Evolutionary conservation across 345 rosid species (phyloP), one percentile per base, ranked within the genome.

Genomic region (Tarenaya hassleriana): DNA sequence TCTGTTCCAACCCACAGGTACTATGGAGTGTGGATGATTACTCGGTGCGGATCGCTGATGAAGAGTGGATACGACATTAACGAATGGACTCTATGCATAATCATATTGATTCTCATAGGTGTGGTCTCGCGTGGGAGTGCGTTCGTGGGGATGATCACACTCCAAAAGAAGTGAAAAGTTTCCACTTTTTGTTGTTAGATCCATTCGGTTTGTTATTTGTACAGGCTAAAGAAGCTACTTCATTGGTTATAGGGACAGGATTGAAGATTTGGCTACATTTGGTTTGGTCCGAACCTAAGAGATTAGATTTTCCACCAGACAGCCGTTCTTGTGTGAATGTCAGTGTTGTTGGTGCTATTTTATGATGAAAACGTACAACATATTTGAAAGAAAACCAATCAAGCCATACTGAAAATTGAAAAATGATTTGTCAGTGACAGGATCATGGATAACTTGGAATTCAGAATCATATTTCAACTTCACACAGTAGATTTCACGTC

Each of bases 21-120:
- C 69, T 67, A 79, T 12, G 94, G 96, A 50, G 91, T 90, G 43
- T 86, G 97, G 97, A 61, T 86, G 69, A 80, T 90, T 50, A 82
- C 96, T 18, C 79, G 97, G 5, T 90, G 94, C 5, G 88, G 84
- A 24, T 58, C 75, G 10, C 77, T 90, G 0, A 47, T 55, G 77
- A 63, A 76, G 66, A 66, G 50, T 15, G 83, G 91, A 24, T 86
- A 86, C 49, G 60, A 70, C 61, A 76, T 90, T 34, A 69, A 80
- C 12, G 50, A 73, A 12, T 82, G 86, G 88, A 66, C 34, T 50
- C 56, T 80, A 7, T 82, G 91, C 62, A 64, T 84, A 56, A 14
- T 61, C 68, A 62, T 84, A 57, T 84, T 84, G 41, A 27, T 80
- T 31, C 64, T 80, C 41, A 68, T 65, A 7, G 95, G 92, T 42